Percentiles rank a stretch among this genome's conserved stretches.
phyloP scores from a whole-genome alignment of 2,329 filamentous ascomycete species.

The Metarhizium brunneum region DNA sequence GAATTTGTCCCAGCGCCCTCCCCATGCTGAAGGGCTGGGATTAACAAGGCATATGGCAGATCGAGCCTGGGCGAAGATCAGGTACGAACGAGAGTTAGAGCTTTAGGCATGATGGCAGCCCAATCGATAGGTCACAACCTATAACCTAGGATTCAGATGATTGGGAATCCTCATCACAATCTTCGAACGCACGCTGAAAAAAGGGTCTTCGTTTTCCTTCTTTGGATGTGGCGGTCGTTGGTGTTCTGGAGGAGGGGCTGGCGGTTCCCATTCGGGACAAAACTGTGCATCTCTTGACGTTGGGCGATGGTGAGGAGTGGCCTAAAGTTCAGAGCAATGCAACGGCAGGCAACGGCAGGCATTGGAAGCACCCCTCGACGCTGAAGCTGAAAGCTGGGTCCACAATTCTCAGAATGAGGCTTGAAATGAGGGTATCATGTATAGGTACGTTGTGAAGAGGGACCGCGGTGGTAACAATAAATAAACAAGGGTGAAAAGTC shows the following conservation, averaged over 20 bases:
- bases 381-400: not conserved
- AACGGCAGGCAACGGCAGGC: not conserved
- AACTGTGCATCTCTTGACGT: not conserved
- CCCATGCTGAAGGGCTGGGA: too few relatives aligned
- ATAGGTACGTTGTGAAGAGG: too few relatives aligned
- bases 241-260: not conserved
- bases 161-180: not conserved
- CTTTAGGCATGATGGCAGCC: not conserved
- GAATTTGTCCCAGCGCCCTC: too few relatives aligned
- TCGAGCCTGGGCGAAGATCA: not conserved
- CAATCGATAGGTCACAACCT: not conserved
- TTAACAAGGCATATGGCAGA: too few relatives aligned
- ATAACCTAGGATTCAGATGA: not conserved
- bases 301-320: not conserved
- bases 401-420: not conserved
- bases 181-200: not conserved
- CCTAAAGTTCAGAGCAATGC: not conserved
- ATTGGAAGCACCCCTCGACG: not conserved
- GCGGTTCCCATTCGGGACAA: not conserved
- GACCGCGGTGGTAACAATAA: too few relatives aligned
- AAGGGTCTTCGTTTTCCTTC: not conserved
- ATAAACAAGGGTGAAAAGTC: too few relatives aligned
- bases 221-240: not conserved
- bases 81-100: not conserved
- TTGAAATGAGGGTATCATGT: not conserved